Evolutionary conservation across 2,329 filamentous ascomycete genomes (phyloP), one percentile per base, ranked within the genome.

Genomic region (Dactylellina sp.): DNA sequence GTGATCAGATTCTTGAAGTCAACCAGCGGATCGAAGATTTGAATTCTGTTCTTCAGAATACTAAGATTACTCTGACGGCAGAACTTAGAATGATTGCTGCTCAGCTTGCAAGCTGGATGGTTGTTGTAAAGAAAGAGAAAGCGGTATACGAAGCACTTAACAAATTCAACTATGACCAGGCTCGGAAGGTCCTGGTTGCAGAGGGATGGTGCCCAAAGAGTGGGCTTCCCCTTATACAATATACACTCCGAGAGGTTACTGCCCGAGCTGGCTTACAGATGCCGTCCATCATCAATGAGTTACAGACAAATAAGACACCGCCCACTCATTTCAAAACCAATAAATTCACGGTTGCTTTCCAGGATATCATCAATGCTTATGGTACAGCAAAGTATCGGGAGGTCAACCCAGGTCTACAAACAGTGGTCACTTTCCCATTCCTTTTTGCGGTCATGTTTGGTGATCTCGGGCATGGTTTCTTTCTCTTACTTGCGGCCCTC

Each of bases 401-500:
- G 83, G 91, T 97, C 81, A 99, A 99, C 83, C 95, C 95, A 66
- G 94, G 93, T 75, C 86, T 99, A 20, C 94, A 94, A 39, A 95
- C 96, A 57, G 93, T 98, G 77, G 89, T 99, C 76, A 99, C 95
- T 4, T 99, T 99, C 83, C 95, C 96, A n/a, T 99, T 99, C 85
- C 85, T 99, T 75, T 99, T 99, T 81, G 95, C 95, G 55, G 95
- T 99, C 87, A 99, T 99, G 95, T 99, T 99, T 80, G 96, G 95
- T 85, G 95, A 99, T 82, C 89, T 97, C 71, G 96, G 95, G 57
- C 95, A 99, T 80, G 95, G 94, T 77, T 82, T 89, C 77, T 91
- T 99, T 81, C 96, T 99, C 91, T 86, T 94, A 46, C 81, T 88
- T 64, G 91, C 92, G 66, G 91, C 95, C 12, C 80, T 89, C 64